phyloP scores from a whole-genome alignment of 331 rosid genomes.

The Spiraea crenata region DNA sequence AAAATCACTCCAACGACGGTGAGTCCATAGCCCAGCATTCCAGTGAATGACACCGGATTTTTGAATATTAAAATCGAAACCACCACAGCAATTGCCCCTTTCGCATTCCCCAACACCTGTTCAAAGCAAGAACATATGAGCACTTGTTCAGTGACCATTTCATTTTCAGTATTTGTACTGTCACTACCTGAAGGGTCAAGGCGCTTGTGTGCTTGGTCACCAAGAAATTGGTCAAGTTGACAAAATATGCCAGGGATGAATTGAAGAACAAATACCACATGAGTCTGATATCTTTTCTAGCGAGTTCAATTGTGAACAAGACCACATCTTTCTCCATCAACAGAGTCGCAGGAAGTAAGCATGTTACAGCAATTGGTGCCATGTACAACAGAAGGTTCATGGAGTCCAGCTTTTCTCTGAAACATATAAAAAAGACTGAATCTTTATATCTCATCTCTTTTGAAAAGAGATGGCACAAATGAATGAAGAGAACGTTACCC shows the following conservation, averaged over 20 bases:
- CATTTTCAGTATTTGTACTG: neutral
- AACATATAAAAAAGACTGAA: neutral
- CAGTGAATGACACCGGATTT: conserved; percentile 53
- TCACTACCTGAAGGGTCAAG: conserved; percentile 45
- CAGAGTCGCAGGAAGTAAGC: conserved; percentile 53
- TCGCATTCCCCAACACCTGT: conserved; percentile 58
- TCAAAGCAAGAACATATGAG: neutral
- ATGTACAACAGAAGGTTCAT: conserved; percentile 60
- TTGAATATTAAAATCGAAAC: conserved; percentile 58
- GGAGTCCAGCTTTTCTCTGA: conserved; percentile 55
- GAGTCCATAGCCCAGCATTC: conserved; percentile 60
- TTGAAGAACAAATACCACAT: conserved; percentile 54
- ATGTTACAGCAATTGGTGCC: conserved; percentile 58
- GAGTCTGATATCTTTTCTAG: conserved; percentile 44
- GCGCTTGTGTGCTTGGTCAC: conserved; percentile 59
- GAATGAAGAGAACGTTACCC: conserved; percentile 33
- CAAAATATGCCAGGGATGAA: conserved; percentile 60
- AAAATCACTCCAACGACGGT: conserved; percentile 57
- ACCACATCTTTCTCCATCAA: conserved; percentile 57
- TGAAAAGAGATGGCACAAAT: neutral
- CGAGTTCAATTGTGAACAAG: conserved; percentile 43
- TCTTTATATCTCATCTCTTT: neutral
- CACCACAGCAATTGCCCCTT: conserved; percentile 70
- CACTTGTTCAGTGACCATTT: no score
- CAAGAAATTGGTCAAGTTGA: conserved; percentile 37